Evolutionary conservation across 2,329 filamentous ascomycete species (phyloP).

Genomic region (Epichloe coenophiala): DNA sequence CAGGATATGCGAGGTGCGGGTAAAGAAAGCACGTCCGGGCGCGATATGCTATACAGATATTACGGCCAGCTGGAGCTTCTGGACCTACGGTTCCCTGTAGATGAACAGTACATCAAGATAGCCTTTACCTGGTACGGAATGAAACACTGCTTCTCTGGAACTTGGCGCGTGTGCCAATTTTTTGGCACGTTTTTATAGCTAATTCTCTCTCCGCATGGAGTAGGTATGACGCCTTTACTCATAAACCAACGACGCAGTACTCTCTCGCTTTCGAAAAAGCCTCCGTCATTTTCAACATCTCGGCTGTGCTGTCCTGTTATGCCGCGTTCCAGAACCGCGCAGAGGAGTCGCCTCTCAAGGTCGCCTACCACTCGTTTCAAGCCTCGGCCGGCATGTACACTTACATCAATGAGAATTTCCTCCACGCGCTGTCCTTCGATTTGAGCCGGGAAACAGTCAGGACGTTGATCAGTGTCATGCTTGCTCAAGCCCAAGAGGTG

Average conservation of each 20-base stretch:
- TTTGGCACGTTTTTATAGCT: too few species aligned
- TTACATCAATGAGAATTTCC: conserved; percentile 98
- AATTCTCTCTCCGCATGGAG: background rate
- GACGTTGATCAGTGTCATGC: conserved; percentile 79
- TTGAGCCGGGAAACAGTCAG: conserved; percentile 92
- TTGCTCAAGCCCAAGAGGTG: conserved; percentile 93
- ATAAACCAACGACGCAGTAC: conserved; percentile 93
- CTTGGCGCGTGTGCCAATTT: background rate
- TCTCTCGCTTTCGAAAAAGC: conserved; percentile 96
- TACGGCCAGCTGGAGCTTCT: conserved; percentile 94
- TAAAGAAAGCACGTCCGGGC: conserved; percentile 85
- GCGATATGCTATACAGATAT: conserved; percentile 91
- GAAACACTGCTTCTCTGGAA: conserved; percentile 10
- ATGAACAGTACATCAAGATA: conserved; percentile 98
- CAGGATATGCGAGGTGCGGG: conserved; percentile 98
- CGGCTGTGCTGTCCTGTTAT: conserved; percentile 89
- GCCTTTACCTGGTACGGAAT: conserved; percentile 78
- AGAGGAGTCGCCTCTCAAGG: conserved; percentile 87
- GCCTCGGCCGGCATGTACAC: conserved; percentile 98
- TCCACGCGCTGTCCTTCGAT: conserved; percentile 94
- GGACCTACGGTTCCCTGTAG: conserved; percentile 88
- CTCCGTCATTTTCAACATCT: conserved; percentile 99
- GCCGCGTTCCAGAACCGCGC: conserved; percentile 84
- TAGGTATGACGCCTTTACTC: conserved; percentile 99
- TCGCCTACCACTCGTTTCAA: conserved; percentile 95